Percentiles rank a stretch among this genome's conserved stretches.
phyloP scores from a whole-genome alignment of 2,329 filamentous ascomycete species.

The Helotiales sp. region DNA sequence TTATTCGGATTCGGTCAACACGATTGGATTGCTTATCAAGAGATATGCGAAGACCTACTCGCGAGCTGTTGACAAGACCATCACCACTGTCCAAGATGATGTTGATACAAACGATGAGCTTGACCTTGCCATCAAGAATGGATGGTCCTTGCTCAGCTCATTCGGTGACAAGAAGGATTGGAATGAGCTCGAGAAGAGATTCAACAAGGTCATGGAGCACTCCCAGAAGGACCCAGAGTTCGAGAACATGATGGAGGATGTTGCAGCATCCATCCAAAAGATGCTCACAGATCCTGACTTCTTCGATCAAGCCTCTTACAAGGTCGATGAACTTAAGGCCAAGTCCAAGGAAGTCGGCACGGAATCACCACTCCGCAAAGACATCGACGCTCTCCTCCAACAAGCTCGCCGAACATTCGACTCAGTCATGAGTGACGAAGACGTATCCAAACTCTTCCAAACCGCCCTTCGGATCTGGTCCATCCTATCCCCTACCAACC shows the following conservation, averaged over 20 bases:
- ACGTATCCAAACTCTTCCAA: slow-evolving; percentile 67
- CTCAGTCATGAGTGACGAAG: slow-evolving; percentile 69
- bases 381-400: slow-evolving; percentile 70
- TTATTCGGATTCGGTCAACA: slow-evolving; percentile 85
- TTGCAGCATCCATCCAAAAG: slow-evolving; percentile 73
- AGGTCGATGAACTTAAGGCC: slow-evolving; percentile 50
- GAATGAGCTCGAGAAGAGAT: slow-evolving; percentile 69
- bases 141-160: slow-evolving; percentile 77
- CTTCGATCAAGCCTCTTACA: slow-evolving; percentile 66
- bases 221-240: slow-evolving; percentile 79
- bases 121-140: slow-evolving; percentile 73
- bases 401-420: slow-evolving; percentile 68
- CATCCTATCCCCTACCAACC: slow-evolving; percentile 66
- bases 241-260: slow-evolving; percentile 71
- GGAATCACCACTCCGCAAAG: slow-evolving; percentile 67
- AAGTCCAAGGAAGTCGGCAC: slow-evolving; percentile 63
- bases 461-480: slow-evolving; percentile 67
- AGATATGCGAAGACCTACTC: slow-evolving; percentile 80
- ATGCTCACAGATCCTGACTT: slow-evolving; percentile 86
- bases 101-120: slow-evolving; percentile 72
- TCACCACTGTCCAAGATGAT: slow-evolving; percentile 67
- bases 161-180: slow-evolving; percentile 76
- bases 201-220: slow-evolving; percentile 72
- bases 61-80: slow-evolving; percentile 66
- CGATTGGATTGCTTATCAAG: slow-evolving; percentile 71